Base-by-base conservation (phyloP, 78 protist species). In the Dictyostelium purpureum region DNA sequence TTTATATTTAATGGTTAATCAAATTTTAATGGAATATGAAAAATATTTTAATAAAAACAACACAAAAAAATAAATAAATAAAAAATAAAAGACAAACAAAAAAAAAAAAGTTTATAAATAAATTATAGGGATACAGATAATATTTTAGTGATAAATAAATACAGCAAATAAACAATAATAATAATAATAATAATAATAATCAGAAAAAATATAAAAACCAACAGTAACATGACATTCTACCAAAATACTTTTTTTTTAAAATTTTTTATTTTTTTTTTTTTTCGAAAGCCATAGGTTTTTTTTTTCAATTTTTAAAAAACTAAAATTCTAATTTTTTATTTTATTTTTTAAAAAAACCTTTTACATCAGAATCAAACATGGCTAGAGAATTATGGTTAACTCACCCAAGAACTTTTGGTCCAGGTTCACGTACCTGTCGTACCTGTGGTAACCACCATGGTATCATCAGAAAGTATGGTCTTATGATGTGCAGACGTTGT, bases 391-490 rank as follows among this genome's bases (percentile, higher is more conserved):
- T 85, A 74, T 85, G 92, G 92, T 85, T 85, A 85, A 73, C 52
- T 85, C 92, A 85, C 65, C 92, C 92, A 85, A 73, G 92, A 85
- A 70, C 56, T 31, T 56, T 43, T 52, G 92, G 92, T 47, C 92
- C 92, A 56, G 92, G 92, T 73, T 85, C 92, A 73, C 54, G 92
- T 42, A 59, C 69, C 49, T 82, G 98, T 97, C 96, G 98, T 38
- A 89, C 77, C 28, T 97, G 98, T 78, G 81, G 87, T 28, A 76
- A 65, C 79, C 88, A 67, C 42, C 96, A 91, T 61, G 99, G 97
- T 79, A 77, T 97, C 47, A 97, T 97, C 87, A 93, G 99, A 79
- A 97, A 96, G 94, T 97, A 97, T 65, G 98, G 90, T 65, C 93
- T 97, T 33, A 88, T 67, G 77, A 74, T 97, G 70, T 96, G 98